Base-by-base conservation (phyloP, 164 flowering plant species). In the Brasenia schreberi region DNA sequence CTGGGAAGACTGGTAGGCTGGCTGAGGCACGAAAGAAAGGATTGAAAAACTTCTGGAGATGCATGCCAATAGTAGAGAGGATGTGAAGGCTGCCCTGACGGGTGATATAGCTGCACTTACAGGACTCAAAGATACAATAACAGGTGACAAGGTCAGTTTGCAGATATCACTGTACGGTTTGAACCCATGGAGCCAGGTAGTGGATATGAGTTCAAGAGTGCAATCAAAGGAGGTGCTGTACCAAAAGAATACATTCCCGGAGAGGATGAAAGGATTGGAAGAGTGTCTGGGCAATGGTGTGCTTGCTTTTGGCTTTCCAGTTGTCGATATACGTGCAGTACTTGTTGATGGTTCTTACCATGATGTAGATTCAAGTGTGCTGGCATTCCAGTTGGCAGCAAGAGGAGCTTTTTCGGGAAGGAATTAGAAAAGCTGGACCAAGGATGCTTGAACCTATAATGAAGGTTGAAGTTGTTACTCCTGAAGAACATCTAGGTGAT, bases 401-500 rank as follows among this genome's bases (percentile, higher is more conserved):
- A 78, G 96, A 65, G 97, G 97, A 67, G 99, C 99, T 56, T 95
- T n/a, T 92, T 70, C 71, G 91, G 43, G 96, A 89, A 63, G 99
- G 97, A 19, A 73, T 95, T 60, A 87, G 81, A 66, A 91, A 84
- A 76, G 94, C 99, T 7, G 87, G 68, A 65, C 96, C 96, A 1
- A 86, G 71, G 72, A 79, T 94, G 89, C 79, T 94, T 12, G 99
- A 94, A 67, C 97, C 97, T n/a, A 82, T 94, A 19, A 94, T 94
- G 99, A 85, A 79, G 76, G 96, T 94, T 17, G 99, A 91, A 74
- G 97, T 94, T 65, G 88, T 89, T 65, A 91, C 99, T 3, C 97
- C 97, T 45, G 97, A 94, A 71, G 96, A 91, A 64, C 96, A 94
- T 77, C 77, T 94, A 80, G 97, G 99, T 39, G 99, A 94, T 83